Conservation (phyloP, 2,329 filamentous ascomycete species). For the Aspergillus fructus region DNA sequence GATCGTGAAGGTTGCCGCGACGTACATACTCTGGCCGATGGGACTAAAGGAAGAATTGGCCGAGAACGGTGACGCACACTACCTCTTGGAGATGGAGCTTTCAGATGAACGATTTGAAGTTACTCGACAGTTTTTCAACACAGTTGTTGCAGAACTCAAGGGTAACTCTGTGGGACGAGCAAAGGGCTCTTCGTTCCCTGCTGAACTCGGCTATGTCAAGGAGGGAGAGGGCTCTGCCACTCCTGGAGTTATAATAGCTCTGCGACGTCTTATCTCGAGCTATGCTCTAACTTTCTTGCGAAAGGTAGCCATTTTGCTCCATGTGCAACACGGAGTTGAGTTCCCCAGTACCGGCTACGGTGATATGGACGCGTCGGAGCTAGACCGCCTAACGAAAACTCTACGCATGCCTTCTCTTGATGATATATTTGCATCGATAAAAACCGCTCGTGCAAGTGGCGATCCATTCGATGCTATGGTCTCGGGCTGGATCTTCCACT, state of each 20-base stretch:
- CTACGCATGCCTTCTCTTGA: conserved; percentile 76
- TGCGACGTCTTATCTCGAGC: conserved; percentile 58
- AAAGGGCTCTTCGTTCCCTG: conserved; percentile 36
- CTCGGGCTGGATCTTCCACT: conserved; percentile 68
- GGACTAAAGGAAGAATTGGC: conserved; percentile 36
- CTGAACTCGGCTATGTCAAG: conserved; percentile 38
- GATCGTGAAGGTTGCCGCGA: conserved; percentile 74
- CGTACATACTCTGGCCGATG: conserved; percentile 47
- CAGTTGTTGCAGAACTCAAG: conserved; percentile 38
- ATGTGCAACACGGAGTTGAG: conserved; percentile 85
- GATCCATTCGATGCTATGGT: conserved; percentile 52
- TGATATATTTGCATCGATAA: conserved; percentile 67
- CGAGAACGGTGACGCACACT: conserved; percentile 28
- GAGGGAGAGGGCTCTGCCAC: conserved; percentile 37
- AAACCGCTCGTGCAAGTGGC: conserved; percentile 38
- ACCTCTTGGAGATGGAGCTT: conserved; percentile 26
- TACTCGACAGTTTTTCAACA: conserved; percentile 39
- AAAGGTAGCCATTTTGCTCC: conserved; percentile 78
- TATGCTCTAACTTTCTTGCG: conserved; percentile 90
- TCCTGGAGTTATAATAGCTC: conserved; percentile 30
- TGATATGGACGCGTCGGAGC: conserved; percentile 68
- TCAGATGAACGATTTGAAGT: conserved; percentile 28
- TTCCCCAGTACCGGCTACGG: conserved; percentile 70
- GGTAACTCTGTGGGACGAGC: conserved; percentile 36
- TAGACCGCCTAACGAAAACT: conserved; percentile 74